Base-by-base conservation (phyloP, 495 filamentous ascomycete species). In the Acidomyces sp. region DNA sequence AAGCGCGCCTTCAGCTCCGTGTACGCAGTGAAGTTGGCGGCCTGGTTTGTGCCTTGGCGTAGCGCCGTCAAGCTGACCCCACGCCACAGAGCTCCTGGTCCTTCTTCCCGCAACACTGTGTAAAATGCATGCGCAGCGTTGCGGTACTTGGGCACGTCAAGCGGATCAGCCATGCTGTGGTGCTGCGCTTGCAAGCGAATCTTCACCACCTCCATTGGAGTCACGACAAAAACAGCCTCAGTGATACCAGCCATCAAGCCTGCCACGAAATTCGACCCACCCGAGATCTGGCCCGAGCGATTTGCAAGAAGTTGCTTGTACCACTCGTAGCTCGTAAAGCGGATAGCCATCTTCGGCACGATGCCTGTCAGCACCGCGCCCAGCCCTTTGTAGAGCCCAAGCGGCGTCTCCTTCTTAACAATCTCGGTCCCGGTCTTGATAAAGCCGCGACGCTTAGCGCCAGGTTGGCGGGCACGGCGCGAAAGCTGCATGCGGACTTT, bases 401-500 rank as follows among this genome's bases (percentile, higher is more conserved):
- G 58, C 0, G 86, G 82, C 18, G 87, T 94, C 64, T 99, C 90
- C 54, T 78, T 77, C 54, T 69, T 72, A 26, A 90, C 78, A 51
- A 99, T 95, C 27, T 95, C 85, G 41, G 65, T 65, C 36, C 92
- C 90, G 6, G 93, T 96, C 7, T 64, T 63, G 34, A 93, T 61
- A 69, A 99, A 99, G 26, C 90, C 86, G 47, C 85, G 82, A 48
- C 78, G 74, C 54, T 86, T 81, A 32, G 60, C 76, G 40, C 90
- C 90, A 29, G 85, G 87, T 11, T 75, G 73, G 36, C 78, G 72
- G 34, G 82, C 82, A 54, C 92, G 75, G 34, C 81, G 71, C 22
- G 90, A 96, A 22, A 99, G 78, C 66, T 99, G 92, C 92, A 99
- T 99, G 48, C 92, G 92, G 38, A 99, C 92, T 75, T 99, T 94